Base-by-base conservation (phyloP, 768 basidiomycete species). In the Trametopsis cervina region DNA sequence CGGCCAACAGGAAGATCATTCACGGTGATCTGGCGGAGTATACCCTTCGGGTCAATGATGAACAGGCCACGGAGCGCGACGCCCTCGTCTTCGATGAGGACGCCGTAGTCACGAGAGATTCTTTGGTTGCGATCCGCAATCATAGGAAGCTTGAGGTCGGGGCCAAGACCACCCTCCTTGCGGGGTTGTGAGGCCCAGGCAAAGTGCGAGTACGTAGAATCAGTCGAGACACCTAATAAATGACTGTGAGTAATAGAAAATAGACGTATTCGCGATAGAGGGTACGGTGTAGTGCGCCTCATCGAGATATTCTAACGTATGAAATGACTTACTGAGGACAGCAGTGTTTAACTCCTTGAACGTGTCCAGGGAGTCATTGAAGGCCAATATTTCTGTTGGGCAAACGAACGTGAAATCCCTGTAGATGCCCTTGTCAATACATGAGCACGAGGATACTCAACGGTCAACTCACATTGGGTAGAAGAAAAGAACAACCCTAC, bases 1-100 rank as follows among this genome's bases (percentile, higher is more conserved):
- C 93, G 87, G n/a, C 93, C 93, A 42, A 95, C 91, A 12, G 92
- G 89, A 35, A 94, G 77, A 66, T 96, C 93, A 62, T 95, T 95
- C 52, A 95, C 73, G 46, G 89, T 90, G 56, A 88, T 84, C 73
- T 89, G 85, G 52, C 85, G 75, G 26, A 90, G 64, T 46, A 73
- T 74, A 43, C 88, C 89, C 69, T 86, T 81, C 44, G 89, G 89
- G 59, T 92, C 89, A 54, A 94, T 87, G 58, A 93, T 69, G 73
- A 90, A 92, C 18, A 88, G 69, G 1, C 87, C 93, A 49, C 93
- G 85, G 49, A 95, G 81, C 9, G 92, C 79, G 56, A 95, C 80
- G 26, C 93, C 93, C 56, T 84, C 81, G 0, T 93, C 89, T 63
- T 92, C 90, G 44, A 95, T 71, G 44, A 95, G 77, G 27, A 93